Evolutionary conservation across 192 early-diverging fungal species (phyloP).

Genomic region (Powellomyces hirtus): DNA sequence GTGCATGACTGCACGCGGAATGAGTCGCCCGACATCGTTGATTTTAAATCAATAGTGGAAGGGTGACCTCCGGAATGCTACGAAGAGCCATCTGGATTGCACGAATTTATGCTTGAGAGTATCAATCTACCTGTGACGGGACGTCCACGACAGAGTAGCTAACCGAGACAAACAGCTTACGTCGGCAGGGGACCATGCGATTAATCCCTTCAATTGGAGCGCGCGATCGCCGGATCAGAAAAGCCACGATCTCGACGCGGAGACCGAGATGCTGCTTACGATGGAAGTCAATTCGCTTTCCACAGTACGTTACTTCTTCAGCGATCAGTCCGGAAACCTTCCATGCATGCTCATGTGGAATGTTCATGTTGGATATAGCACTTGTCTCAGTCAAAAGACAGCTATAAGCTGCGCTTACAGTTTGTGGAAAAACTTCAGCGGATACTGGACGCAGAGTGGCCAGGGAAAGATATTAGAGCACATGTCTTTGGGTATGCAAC

Average conservation of each 20-base stretch:
- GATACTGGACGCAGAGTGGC: conserved; percentile 80
- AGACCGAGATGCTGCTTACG: background rate
- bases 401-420: conserved; percentile 37
- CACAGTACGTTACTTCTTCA: background rate
- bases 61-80: no score
- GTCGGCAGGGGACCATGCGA: background rate
- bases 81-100: no score
- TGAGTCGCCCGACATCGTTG: no score
- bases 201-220: conserved; percentile 4
- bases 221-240: background rate
- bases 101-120: no score
- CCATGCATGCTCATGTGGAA: no score
- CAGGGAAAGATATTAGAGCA: conserved; percentile 68
- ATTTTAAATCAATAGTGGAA: no score
- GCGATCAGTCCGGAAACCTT: no score
- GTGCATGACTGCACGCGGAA: no score
- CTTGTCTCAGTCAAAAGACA: conserved; percentile 35
- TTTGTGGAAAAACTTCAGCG: conserved; percentile 80
- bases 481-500: conserved; percentile 94
- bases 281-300: conserved; percentile 1
- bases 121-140: no score
- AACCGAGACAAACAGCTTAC: no score
- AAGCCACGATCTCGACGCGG: background rate
- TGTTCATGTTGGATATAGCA: no score
- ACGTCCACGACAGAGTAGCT: no score